Base-by-base conservation (phyloP, 331 rosid genomes). In the Rhamnella rubrinervis region DNA sequence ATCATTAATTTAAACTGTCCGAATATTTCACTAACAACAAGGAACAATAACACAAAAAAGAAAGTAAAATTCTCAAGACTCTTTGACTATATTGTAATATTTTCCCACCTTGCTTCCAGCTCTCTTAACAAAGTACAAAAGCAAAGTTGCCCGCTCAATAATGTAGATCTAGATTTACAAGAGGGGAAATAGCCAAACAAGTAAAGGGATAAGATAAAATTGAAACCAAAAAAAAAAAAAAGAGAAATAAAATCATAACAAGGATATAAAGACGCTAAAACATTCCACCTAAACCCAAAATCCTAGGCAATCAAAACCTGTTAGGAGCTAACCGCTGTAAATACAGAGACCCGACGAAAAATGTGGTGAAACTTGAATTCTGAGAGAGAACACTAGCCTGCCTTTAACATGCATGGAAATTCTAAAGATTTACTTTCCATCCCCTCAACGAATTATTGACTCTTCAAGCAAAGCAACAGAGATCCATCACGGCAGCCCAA, bases 91-190 rank as follows among this genome's bases (percentile, higher is more conserved):
- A 84, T 80, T 86, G 84, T 82, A 79, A 71, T 78, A 80, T 84
- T 80, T 76, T 80, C 88, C 92, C 88, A 77, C 82, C 89, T 80
- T 80, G 89, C 84, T 80, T 73, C 89, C 79, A 84, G 80, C 87
- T 79, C 87, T 68, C 83, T 68, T 69, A 74, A 71, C 75, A 83
- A 26, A 71, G 41, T 70, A 81, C 74, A 84, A 82, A 72, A 73
- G 80, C 60, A 77, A 75, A 75, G 75, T 76, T 71, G 78, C 86
- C 78, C 87, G 59, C 65, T 85, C 59, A 77, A 70, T 59, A 63
- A 76, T 62, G 76, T 71, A 80, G 83, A 70, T 65, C 84, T 58
- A 71, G 82, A 88, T 82, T 81, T 85, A 88, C 87, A 82, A 73
- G 88, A 78, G 55, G 78, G 88, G 89, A 80, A 86, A 82, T 65